These are phyloP conservation scores for Pythium monospermum DNA, from an alignment of 352 stramenopile species.

Conservation along the genomic window DNA sequence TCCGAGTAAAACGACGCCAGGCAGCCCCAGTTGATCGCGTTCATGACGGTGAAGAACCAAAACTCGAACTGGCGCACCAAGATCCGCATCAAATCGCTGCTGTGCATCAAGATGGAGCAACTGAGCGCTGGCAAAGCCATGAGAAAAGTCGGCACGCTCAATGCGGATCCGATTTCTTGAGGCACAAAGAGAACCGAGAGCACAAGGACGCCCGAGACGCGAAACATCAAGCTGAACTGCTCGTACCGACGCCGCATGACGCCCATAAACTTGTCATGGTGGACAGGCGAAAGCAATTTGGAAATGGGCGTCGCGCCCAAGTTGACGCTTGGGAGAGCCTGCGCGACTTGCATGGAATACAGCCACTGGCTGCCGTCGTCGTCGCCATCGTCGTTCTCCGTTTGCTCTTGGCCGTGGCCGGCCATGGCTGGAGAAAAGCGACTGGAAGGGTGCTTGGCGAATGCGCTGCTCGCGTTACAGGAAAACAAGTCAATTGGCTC, in stretches of 20 bases:
- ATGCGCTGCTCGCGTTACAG: neutral
- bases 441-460: neutral
- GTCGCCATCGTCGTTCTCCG: no score
- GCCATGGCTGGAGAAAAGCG: no score
- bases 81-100: conserved; percentile 26
- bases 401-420: no score
- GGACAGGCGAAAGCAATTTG: neutral
- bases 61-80: conserved; percentile 31
- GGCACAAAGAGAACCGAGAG: neutral
- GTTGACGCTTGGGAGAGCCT: conserved; percentile 5
- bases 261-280: conserved; percentile 2
- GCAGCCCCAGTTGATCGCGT: conserved; percentile 21
- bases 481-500: no score
- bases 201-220: conserved; percentile 3
- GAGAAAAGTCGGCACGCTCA: conserved; percentile 5
- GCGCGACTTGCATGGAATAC: conserved; percentile 12
- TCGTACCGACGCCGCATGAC: conserved; percentile 11
- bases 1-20: conserved; percentile 23
- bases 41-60: conserved; percentile 37
- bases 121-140: conserved; percentile 14
- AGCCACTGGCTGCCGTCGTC: conserved; percentile 1
- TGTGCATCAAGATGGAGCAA: conserved; percentile 24
- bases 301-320: conserved; percentile 10
- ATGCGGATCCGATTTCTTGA: neutral
- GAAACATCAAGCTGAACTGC: conserved; percentile 6